Evolutionary conservation across 345 rosid genomes (phyloP), one percentile per base, ranked within the genome.

Genomic region (Camelina laxa): DNA sequence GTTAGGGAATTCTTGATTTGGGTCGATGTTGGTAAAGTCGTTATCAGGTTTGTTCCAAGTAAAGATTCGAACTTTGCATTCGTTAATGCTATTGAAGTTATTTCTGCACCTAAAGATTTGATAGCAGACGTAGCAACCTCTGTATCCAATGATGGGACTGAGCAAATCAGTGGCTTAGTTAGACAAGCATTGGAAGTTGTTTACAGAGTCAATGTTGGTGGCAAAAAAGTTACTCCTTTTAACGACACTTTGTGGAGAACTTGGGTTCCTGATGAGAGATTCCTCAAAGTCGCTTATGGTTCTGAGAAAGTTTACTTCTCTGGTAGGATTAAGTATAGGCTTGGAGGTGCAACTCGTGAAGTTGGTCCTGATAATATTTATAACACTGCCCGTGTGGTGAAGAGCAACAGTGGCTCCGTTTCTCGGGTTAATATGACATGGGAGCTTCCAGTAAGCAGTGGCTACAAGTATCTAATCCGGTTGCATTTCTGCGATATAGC

Each of bases 401-500:
- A 74, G 21, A 87, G 91, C 82, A 67, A 50, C 10, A 84, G 82
- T 81, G 82, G 80, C 36, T 76, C 80, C 0, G 74, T 90, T 55
- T 82, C 89, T 67, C 65, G 60, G 36, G 76, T 69, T 65, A 86
- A 87, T 27, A 84, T 92, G 85, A 88, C 90, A 1, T 92, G 96
- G 94, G 89, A 75, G 65, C 88, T 90, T 77, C 95, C 85, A 0
- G 87, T 86, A 67, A 64, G 41, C 4, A 82, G 70, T 49, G 88
- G 84, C 41, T 84, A 86, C 22, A 81, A 78, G 70, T 85, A 90
- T 79, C 89, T 92, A 15, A 85, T 92, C 24, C 82, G 96, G 66
- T 16, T 90, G 78, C 96, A 92, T 83, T 90, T 92, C 80, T 92
- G 98, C 36, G 98, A 92, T 72, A 87, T 92, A 24, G 89, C 93